Evolutionary conservation across 2,329 filamentous ascomycete species (phyloP).

Genomic region (Colletotrichum melonis): DNA sequence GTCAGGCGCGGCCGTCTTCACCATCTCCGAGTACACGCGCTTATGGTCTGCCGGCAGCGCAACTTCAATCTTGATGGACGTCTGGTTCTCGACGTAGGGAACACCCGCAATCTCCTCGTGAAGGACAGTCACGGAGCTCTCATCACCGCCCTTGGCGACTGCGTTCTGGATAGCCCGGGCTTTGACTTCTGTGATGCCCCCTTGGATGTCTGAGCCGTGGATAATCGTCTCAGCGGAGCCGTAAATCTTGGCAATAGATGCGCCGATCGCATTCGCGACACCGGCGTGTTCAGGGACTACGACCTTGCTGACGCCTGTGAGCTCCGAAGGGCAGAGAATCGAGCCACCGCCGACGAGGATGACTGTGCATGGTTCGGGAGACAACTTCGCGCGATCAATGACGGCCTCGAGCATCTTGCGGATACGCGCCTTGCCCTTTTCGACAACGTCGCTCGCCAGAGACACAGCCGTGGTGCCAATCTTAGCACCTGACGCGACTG

Average conservation of each 20-base stretch:
- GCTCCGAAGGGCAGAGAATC: slow-evolving; percentile 35
- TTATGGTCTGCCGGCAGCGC: slow-evolving; percentile 37
- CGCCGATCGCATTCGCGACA: slow-evolving; percentile 40
- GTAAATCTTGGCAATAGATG: slow-evolving; percentile 39
- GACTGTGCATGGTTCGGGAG: slow-evolving; percentile 37
- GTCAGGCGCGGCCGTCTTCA: slow-evolving; percentile 11
- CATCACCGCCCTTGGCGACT: slow-evolving; percentile 36
- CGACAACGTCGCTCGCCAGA: neutral
- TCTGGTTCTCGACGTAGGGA: slow-evolving; percentile 39
- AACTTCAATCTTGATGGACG: slow-evolving; percentile 39
- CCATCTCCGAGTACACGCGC: slow-evolving; percentile 32
- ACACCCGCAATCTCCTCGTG: slow-evolving; percentile 39
- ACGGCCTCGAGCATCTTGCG: slow-evolving; percentile 38
- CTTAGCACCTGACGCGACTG: slow-evolving; percentile 25
- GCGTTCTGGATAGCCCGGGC: slow-evolving; percentile 36
- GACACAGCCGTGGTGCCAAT: slow-evolving; percentile 18
- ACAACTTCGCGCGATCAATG: slow-evolving; percentile 40
- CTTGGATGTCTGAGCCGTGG: slow-evolving; percentile 34
- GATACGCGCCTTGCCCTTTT: slow-evolving; percentile 23
- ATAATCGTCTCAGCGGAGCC: slow-evolving; percentile 37
- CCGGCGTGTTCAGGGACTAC: slow-evolving; percentile 37
- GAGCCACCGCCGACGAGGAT: slow-evolving; percentile 41
- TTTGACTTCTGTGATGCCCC: slow-evolving; percentile 34
- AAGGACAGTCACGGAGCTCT: slow-evolving; percentile 34
- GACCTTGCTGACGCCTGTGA: slow-evolving; percentile 37